Base-by-base conservation (phyloP, 768 basidiomycete genomes). In the Trametes villosa region DNA sequence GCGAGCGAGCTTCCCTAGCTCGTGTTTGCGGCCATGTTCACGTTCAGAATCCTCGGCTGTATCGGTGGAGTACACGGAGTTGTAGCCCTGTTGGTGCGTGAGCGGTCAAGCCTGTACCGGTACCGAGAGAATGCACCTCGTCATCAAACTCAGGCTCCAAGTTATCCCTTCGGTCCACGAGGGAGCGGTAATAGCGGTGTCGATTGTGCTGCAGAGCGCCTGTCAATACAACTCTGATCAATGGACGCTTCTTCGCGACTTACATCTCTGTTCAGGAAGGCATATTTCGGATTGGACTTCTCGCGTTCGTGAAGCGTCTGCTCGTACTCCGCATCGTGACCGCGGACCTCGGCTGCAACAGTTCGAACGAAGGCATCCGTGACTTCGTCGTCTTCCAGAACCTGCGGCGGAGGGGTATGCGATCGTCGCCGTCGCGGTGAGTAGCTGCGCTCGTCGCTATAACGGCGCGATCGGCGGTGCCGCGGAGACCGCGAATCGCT, bases 41-140 rank as follows among this genome's bases (percentile, higher is more conserved):
- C 87, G 82, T 68, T 99, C 97, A 2, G 91, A 92, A 57, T 97
- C 96, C 72, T 98, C 96, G 7, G 87, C 94, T 36, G 94, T 93
- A 75, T 98, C 97, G 20, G 91, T 94, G 0, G 96, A 94, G 72
- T 92, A 94, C 4, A 92, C 79, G 1, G 91, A 93, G 67, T 92
- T 89, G 70, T 92, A 91, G 9, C 93, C 92, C 92, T 94, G 67
- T 52, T n/a, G 22, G 8, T 18, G 2, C 31, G 20, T 51, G 20
- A 58, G 17, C 29, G 50, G 49, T 9, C 42, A 31, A 36, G 22
- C 22, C 30, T 36, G 29, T 47, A 8, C 27, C 48, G 38, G 49
- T 62, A n/a, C 60, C 13, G 42, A 44, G 22, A 13, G 20, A 27
- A 50, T 66, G 33, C 67, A 83, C 92, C 65, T 94, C 92, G 66